Base-by-base conservation (phyloP, 2,329 filamentous ascomycete genomes). In the Alternaria burnsii region DNA sequence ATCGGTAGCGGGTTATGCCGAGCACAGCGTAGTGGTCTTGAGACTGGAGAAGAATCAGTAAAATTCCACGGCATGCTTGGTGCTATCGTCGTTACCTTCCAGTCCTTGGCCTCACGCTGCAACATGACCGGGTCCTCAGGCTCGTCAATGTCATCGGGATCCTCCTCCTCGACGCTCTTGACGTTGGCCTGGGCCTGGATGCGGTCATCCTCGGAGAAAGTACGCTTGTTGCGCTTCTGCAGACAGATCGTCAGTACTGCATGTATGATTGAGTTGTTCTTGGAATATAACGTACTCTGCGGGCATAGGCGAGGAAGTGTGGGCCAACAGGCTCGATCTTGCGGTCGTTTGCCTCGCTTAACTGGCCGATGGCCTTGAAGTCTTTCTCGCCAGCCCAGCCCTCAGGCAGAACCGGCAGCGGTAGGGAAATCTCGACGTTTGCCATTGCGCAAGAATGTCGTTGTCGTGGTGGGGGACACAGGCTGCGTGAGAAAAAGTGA, bases 21-120 rank as follows among this genome's bases (percentile, higher is more conserved):
- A 99, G 90, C 56, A 99, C 91, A 73, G 95, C 93, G 82, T 99
- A 99, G 84, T 99, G 95, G 78, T 99, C 95, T 89, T 99, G 95
- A 92, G 96, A 68, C 70, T 70, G 24, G 67, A 22, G 48, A 41
- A 26, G 8, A 40, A 24, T 71, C 28, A 71, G 63, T 41, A 38
- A 9, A 9, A 16, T 1, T 38, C 0, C 16, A n/a, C 1, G 14
- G 14, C 4, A 38, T 38, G 16, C 16, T 7, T n/a, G 34, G 34
- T n/a, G 36, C 10, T 18, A 10, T 20, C 9, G 9, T n/a, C 12
- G 52, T 69, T 80, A 94, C 93, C 91, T 99, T 99, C 95, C 95
- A 99, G 85, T 99, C 95, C 85, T 99, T 99, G 76, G 95, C 94
- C 78, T 98, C 93, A 56, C 93, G 88, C 79, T 92, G 87, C 32